These are phyloP conservation scores for Monosporozyma unispora DNA, from an alignment of 805 yeast species.

Conservation along the genomic window DNA sequence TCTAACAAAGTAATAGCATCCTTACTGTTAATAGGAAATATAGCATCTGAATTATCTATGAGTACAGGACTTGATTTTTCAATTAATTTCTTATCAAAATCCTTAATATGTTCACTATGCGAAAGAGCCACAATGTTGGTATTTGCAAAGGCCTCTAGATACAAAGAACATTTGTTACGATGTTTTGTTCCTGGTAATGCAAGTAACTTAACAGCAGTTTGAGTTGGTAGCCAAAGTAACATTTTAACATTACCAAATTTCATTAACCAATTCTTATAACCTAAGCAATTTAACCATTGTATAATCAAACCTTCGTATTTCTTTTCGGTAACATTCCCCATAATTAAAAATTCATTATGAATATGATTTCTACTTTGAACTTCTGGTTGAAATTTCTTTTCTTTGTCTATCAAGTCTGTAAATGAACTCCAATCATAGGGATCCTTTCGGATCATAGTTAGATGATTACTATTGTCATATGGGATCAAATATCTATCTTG, in stretches of 20 bases:
- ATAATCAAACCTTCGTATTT: constrained; percentile 59
- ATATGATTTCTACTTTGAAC: constrained; percentile 32
- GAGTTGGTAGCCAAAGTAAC: constrained; percentile 57
- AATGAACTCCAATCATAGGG: constrained; percentile 68
- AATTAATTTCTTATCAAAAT: constrained; percentile 15
- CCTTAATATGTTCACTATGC: constrained; percentile 11
- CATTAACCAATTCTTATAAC: constrained; percentile 65
- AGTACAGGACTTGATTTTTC: constrained; percentile 26
- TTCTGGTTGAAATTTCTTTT: constrained; percentile 36
- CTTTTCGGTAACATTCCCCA: constrained; percentile 47
- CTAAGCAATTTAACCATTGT: constrained; percentile 66
- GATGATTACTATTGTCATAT: neutral
- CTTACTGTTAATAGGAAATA: constrained; percentile 10
- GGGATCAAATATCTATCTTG: neutral
- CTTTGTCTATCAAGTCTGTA: constrained; percentile 36
- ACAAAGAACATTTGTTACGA: constrained; percentile 56
- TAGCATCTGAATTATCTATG: constrained; percentile 24
- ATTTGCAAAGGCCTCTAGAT: constrained; percentile 56
- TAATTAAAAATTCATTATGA: constrained; percentile 46
- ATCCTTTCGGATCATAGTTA: constrained; percentile 25
- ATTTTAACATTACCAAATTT: constrained; percentile 65
- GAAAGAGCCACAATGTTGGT: constrained; percentile 45
- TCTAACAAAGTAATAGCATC: constrained; percentile 50
- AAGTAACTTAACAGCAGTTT: constrained; percentile 52
- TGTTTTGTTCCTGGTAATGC: constrained; percentile 43